These are phyloP conservation scores for Leptographium wingfieldii DNA, from an alignment of 2,329 filamentous ascomycete genomes.

Conservation along the genomic window DNA sequence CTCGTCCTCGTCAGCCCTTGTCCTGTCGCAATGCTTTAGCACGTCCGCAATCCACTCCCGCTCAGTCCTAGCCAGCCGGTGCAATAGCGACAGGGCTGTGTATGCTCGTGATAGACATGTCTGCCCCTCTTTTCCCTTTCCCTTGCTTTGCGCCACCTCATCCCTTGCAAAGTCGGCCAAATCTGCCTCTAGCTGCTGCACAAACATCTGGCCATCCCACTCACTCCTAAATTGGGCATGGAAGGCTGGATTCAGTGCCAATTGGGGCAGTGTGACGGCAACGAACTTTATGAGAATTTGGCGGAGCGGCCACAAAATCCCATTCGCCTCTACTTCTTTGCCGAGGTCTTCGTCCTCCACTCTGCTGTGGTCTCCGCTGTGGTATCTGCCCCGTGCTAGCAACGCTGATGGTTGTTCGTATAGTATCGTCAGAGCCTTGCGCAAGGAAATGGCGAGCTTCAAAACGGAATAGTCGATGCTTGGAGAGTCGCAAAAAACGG, in stretches of 20 bases:
- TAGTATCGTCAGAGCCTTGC: constrained; percentile 12
- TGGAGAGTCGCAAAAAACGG: constrained; percentile 26
- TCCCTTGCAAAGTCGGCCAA: neutral
- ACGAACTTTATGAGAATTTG: constrained; percentile 15
- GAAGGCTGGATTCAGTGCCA: constrained; percentile 14
- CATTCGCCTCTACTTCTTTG: neutral
- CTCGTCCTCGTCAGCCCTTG: neutral
- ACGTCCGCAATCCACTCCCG: neutral
- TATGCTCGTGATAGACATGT: neutral
- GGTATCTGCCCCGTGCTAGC: neutral
- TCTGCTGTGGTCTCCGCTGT: neutral
- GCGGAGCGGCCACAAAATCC: constrained; percentile 13
- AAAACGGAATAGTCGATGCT: constrained; percentile 14
- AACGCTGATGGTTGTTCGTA: constrained; percentile 14
- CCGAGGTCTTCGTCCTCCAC: neutral
- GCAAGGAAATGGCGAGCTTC: constrained; percentile 13
- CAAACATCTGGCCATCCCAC: constrained; percentile 6
- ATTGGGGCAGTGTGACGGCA: constrained; percentile 13
- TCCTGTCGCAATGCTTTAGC: neutral
- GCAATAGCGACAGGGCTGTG: neutral
- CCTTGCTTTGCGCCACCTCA: neutral
- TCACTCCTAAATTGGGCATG: constrained; percentile 6
- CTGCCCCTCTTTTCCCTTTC: neutral
- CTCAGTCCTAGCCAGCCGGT: neutral
- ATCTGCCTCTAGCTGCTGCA: neutral